Evolutionary conservation across 371 early-diverging fungal species (phyloP).

Genomic region (Mortierella sp.): DNA sequence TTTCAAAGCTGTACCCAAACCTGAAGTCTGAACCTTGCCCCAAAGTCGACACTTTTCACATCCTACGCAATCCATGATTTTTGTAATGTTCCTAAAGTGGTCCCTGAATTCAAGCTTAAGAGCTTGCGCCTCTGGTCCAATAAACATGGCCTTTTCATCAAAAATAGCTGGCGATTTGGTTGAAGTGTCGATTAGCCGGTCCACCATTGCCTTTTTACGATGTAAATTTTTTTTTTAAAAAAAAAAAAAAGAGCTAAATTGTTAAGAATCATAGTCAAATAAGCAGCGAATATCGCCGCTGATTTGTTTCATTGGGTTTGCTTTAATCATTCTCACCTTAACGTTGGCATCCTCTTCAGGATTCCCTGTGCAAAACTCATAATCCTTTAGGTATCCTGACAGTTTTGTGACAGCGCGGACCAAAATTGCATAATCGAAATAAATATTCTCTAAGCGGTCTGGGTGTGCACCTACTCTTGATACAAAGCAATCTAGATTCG

Average conservation of each 20-base stretch:
- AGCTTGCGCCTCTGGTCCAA: conserved; percentile 54
- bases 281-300: too few species aligned
- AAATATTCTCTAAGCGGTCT: conserved; percentile 94
- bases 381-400: conserved; percentile 77
- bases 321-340: conserved; percentile 9
- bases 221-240: neutral
- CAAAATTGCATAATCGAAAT: conserved; percentile 91
- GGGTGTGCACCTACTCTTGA: conserved; percentile 89
- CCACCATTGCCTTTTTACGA: conserved; percentile 64
- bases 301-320: too few species aligned
- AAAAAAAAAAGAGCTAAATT: neutral
- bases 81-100: conserved; percentile 95
- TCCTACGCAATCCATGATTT: conserved; percentile 98
- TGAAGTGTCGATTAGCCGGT: conserved; percentile 69
- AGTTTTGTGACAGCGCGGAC: conserved; percentile 88
- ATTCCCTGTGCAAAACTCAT: conserved; percentile 74
- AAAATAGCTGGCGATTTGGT: conserved; percentile 80
- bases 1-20: conserved; percentile 53
- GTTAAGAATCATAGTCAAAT: neutral
- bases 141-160: conserved; percentile 94
- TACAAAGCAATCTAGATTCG: conserved; percentile 92
- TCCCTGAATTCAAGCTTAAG: conserved; percentile 89
- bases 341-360: conserved; percentile 25
- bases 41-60: conserved; percentile 99
- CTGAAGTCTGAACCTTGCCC: conserved; percentile 91